Evolutionary conservation across 148 eudicot genomes (phyloP).

Genomic region (Tetragonia tetragonoides): DNA sequence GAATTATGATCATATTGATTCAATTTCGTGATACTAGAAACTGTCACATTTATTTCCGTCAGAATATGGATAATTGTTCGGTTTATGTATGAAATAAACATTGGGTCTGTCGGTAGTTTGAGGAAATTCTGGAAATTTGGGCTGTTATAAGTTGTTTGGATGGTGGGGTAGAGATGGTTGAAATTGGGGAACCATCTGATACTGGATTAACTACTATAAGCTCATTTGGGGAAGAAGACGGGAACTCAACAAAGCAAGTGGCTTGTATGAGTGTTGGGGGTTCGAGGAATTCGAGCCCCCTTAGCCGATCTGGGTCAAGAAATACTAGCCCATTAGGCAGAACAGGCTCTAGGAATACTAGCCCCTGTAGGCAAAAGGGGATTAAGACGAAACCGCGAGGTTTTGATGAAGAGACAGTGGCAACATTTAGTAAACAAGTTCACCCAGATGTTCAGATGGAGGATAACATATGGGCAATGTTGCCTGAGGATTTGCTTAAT

Average conservation of each 20-base stretch:
- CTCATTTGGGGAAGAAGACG: slow-evolving; percentile 40
- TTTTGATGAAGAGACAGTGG: slow-evolving; percentile 73
- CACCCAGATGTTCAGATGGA: slow-evolving; percentile 90
- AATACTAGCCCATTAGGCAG: slow-evolving; percentile 64
- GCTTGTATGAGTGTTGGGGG: slow-evolving; percentile 48
- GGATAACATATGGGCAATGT: slow-evolving; percentile 95
- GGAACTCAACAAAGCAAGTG: slow-evolving; percentile 32
- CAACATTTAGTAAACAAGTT: slow-evolving; percentile 54
- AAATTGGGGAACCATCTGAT: slow-evolving; percentile 52
- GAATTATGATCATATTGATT: not conserved
- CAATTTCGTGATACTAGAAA: not conserved
- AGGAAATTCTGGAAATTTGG: slow-evolving; percentile 11
- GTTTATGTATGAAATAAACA: not conserved
- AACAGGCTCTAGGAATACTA: slow-evolving; percentile 73
- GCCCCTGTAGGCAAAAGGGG: slow-evolving; percentile 81
- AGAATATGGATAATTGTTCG: not conserved
- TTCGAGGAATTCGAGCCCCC: slow-evolving; percentile 69
- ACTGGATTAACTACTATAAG: slow-evolving; percentile 31
- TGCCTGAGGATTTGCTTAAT: slow-evolving; percentile 89
- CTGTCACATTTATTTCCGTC: not conserved
- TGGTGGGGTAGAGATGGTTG: slow-evolving; percentile 36
- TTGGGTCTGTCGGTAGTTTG: not conserved
- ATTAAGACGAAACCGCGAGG: slow-evolving; percentile 89
- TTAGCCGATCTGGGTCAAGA: slow-evolving; percentile 45
- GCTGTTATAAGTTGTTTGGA: slow-evolving; percentile 10